phyloP scores from a whole-genome alignment of 1,284 basidiomycete genomes.

The Laetiporus sulphureus region DNA sequence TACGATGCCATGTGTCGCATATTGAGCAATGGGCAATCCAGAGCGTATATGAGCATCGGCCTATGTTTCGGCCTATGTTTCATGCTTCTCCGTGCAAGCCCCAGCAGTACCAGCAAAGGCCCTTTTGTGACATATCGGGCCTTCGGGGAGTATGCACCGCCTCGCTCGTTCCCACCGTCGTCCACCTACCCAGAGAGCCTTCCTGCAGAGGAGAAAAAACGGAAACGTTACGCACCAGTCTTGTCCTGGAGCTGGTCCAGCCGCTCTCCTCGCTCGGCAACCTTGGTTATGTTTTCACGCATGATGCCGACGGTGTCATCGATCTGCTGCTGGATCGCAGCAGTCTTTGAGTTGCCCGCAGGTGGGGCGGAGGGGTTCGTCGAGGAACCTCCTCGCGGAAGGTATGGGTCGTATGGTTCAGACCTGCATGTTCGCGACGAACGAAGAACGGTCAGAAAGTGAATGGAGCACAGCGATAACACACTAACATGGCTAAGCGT shows the following conservation, averaged over 20 bases:
- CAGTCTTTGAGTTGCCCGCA: constrained; percentile 75
- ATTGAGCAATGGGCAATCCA: too few relatives aligned
- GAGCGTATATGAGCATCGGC: too few relatives aligned
- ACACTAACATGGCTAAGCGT: constrained; percentile 20
- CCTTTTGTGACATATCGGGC: constrained; percentile 60
- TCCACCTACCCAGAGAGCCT: neutral
- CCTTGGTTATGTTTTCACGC: constrained; percentile 96
- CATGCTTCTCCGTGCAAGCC: too few relatives aligned
- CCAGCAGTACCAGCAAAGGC: neutral
- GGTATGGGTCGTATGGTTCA: constrained; percentile 95
- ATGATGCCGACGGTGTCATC: constrained; percentile 95
- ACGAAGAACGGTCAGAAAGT: constrained; percentile 7
- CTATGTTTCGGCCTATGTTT: too few relatives aligned
- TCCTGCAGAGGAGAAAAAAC: neutral
- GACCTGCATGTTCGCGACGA: constrained; percentile 42
- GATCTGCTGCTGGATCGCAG: constrained; percentile 90
- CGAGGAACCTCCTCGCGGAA: constrained; percentile 73
- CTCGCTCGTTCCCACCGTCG: constrained; percentile 1
- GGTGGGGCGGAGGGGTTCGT: constrained; percentile 45
- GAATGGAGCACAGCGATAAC: constrained; percentile 10
- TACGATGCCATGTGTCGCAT: too few relatives aligned
- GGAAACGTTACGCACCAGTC: constrained; percentile 58
- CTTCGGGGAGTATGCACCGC: too few relatives aligned
- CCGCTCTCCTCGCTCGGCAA: constrained; percentile 92
- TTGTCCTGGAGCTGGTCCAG: constrained; percentile 96